phyloP scores from a whole-genome alignment of 495 filamentous ascomycete genomes.

The Neurospora tetraspora region DNA sequence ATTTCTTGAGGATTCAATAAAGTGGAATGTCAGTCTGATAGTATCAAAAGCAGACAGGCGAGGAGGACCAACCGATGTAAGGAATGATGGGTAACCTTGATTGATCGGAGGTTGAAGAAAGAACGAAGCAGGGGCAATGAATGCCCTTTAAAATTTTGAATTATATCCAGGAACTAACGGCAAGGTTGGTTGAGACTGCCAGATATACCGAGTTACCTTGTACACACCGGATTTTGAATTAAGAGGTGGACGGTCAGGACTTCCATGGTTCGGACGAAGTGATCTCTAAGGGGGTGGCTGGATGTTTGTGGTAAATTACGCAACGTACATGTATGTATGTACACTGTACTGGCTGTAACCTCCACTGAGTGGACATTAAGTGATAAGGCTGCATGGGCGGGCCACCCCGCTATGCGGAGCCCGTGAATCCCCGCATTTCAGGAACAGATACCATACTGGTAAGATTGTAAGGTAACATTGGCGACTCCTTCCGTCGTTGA shows the following conservation, averaged over 20 bases:
- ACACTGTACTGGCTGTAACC: not conserved
- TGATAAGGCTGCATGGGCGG: not conserved
- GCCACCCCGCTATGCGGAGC: not conserved
- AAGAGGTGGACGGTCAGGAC: not conserved
- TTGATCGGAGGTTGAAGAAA: not conserved
- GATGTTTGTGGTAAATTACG: not conserved
- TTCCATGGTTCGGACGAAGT: not conserved
- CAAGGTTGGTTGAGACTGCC: not conserved
- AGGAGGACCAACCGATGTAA: not conserved
- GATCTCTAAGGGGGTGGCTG: not conserved
- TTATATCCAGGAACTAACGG: not conserved
- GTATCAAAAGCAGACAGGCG: not conserved
- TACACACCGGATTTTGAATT: not conserved
- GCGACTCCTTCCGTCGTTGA: not conserved
- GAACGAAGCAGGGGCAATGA: not conserved
- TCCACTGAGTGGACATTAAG: not conserved
- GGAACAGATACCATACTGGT: not conserved
- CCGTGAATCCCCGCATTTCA: not conserved
- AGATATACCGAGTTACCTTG: not conserved
- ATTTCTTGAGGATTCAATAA: not conserved
- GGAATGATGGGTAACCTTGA: not conserved
- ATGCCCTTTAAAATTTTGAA: not conserved
- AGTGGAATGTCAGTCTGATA: not conserved
- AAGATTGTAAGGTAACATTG: not conserved
- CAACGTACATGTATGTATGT: not conserved